Base-by-base conservation (phyloP, 306 rosid genomes). In the Corylus americana region DNA sequence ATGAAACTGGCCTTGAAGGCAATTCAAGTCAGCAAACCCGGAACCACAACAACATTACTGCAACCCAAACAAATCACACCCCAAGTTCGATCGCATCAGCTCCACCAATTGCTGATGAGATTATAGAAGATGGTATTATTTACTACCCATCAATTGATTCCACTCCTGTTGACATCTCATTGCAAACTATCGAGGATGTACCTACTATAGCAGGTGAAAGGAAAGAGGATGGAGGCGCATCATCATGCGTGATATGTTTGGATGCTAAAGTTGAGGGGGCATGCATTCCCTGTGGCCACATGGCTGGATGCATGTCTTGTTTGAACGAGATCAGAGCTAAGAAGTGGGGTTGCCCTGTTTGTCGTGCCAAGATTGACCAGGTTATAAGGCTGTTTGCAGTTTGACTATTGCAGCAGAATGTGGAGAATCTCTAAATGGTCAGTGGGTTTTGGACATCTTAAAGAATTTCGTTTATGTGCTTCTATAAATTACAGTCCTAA, bases 311-410 rank as follows among this genome's bases (percentile, higher is more conserved):
- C 87, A 96, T 96, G 98, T 85, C 92, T 74, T 96, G 99, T 87
- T 85, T 96, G 94, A 87, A 87, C 2, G 98, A 91, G 89, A 85
- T 96, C 74, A 87, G 88, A 74, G 73, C 90, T 55, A 93, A 93
- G 90, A 96, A 96, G 71, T 93, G 99, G 98, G 98, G 97, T 54
- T 96, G 99, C 85, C 99, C 99, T 0, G 99, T 96, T 25, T 96
- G 99, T 68, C 97, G 99, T 17, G 80, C 96, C 20, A 90, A 93
- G 86, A 96, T 96, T 54, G 85, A 90, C 84, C 97, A 93, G 79
- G 78, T 96, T 71, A 80, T 93, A 78, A 91, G 84, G 92, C 77
- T 96, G 68, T 96, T 83, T 80, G 87, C 86, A 76, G 99, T 96
- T 68, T 96, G 95, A 94, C 54, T 47, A 20, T 57, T 18, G 67